These are phyloP conservation scores for Cryphonectria carpinicola DNA, from an alignment of 2,329 filamentous ascomycete species.

Conservation along the genomic window DNA sequence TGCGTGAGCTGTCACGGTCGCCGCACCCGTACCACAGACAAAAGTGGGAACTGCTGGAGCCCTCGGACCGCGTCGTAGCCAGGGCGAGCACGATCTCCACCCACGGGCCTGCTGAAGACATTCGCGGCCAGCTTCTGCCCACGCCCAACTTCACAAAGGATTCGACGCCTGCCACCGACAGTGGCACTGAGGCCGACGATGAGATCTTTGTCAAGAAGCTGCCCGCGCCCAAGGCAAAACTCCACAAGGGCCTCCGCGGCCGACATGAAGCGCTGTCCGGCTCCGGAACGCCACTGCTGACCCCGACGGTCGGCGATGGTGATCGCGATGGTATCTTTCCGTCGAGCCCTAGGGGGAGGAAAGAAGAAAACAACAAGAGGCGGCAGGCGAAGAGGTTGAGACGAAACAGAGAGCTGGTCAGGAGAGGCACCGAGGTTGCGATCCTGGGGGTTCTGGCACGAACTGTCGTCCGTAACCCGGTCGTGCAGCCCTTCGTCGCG, in stretches of 20 bases:
- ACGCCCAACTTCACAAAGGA: slow-evolving; percentile 49
- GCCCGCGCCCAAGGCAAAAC: slow-evolving; percentile 73
- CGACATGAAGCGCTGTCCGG: slow-evolving; percentile 58
- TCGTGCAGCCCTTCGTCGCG: slow-evolving; percentile 50
- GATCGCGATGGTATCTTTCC: slow-evolving; percentile 36
- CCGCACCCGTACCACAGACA: slow-evolving; percentile 71
- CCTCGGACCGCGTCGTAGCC: slow-evolving; percentile 36
- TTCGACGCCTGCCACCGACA: slow-evolving; percentile 74
- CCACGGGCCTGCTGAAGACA: slow-evolving; percentile 33
- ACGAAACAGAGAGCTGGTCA: slow-evolving; percentile 54
- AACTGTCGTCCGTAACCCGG: slow-evolving; percentile 51
- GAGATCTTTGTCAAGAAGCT: slow-evolving; percentile 86
- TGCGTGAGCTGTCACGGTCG: slow-evolving; percentile 61
- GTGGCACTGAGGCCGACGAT: slow-evolving; percentile 93
- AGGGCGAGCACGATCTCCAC: slow-evolving; percentile 31
- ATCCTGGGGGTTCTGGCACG: slow-evolving; percentile 55
- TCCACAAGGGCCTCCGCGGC: slow-evolving; percentile 78
- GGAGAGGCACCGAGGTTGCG: slow-evolving; percentile 56
- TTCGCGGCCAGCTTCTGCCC: slow-evolving; percentile 31
- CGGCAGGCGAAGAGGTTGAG: slow-evolving; percentile 40
- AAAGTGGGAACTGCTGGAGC: slow-evolving; percentile 57
- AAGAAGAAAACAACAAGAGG: slow-evolving; percentile 23
- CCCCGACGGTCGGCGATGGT: slow-evolving; percentile 52
- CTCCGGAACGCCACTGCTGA: slow-evolving; percentile 58
- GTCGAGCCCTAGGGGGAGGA: slow-evolving; percentile 30